Conservation (phyloP, 306 rosid species). For the Purshia tridentata region DNA sequence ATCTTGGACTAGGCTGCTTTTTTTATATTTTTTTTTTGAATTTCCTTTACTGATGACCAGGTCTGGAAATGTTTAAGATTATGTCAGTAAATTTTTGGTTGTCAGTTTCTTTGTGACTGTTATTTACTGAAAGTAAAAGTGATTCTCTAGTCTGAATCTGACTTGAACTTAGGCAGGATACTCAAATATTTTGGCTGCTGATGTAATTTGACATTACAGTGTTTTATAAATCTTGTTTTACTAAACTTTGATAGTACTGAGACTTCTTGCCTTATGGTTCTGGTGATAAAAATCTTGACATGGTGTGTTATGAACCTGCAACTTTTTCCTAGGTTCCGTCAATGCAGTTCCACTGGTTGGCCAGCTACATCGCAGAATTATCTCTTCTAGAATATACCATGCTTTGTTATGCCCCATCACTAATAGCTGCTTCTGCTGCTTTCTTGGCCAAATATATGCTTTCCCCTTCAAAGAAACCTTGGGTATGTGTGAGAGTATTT, state of each 20-base stretch:
- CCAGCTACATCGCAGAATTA: constrained; percentile 51
- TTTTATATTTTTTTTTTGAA: neutral
- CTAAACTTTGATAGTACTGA: neutral
- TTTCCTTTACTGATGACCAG: neutral
- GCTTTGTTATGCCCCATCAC: constrained; percentile 53
- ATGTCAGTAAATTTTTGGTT: neutral
- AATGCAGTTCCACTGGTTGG: constrained; percentile 53
- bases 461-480: constrained; percentile 46
- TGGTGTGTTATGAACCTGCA: constrained; percentile 4
- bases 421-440: constrained; percentile 64
- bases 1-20: neutral
- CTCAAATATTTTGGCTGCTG: constrained; percentile 2
- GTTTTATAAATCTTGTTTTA: neutral
- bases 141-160: neutral
- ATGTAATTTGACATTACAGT: neutral
- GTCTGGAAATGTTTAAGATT: neutral
- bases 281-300: neutral
- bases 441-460: constrained; percentile 67
- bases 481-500: constrained; percentile 47
- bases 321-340: constrained; percentile 44
- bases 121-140: neutral
- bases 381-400: constrained; percentile 58
- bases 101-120: constrained; percentile 6
- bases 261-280: neutral
- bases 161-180: constrained; percentile 3